Evolutionary conservation across 768 basidiomycete species (phyloP), one percentile per base, ranked within the genome.

Genomic region (Tricholoma saponaceum): DNA sequence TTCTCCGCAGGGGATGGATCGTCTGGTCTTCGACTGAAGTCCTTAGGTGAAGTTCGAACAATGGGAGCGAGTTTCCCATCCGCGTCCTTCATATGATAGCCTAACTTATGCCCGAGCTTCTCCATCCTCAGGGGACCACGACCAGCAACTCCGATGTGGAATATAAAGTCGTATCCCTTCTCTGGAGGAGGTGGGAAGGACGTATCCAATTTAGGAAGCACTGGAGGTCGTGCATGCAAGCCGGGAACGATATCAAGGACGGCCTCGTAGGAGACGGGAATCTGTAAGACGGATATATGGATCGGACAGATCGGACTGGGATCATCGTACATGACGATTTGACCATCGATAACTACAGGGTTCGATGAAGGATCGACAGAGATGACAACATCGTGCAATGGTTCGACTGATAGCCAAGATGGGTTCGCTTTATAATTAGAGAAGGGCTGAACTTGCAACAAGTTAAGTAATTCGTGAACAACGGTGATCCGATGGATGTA

Each of bases 51-150:
- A 25, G 76, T 70, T 33, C 76, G 72, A 37, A 77, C 75, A 14
- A 76, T 65, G 26, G 86, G 81, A 0, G 87, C 85, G 52, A 82
- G 77, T 58, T 80, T 77, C 7, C 81, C 83, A 4, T 75, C 74
- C 8, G 81, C 83, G 60, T 88, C 87, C 66, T 84, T 85, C 81
- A 85, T 85, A 46, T 81, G 76, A 67, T 88, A 89, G 6, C 86
- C 85, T 18, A 82, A 72, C 65, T 87, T 87, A 67, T 89, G 87
- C 0, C 81, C 80, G n/a, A 79, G 65, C 60, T 81, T 76, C 67
- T 89, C 87, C 76, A 89, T 78, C 20, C 84, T 75, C 54, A 88
- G 64, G 0, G 82, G 78, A 0, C 87, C 87, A 12, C 84, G 77
- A 14, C 83, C 82, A 5, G 85, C 86, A 18, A 86, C 83, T 3